Conservation (phyloP, 257 asterid species). For the Nicotiana attenuata region DNA sequence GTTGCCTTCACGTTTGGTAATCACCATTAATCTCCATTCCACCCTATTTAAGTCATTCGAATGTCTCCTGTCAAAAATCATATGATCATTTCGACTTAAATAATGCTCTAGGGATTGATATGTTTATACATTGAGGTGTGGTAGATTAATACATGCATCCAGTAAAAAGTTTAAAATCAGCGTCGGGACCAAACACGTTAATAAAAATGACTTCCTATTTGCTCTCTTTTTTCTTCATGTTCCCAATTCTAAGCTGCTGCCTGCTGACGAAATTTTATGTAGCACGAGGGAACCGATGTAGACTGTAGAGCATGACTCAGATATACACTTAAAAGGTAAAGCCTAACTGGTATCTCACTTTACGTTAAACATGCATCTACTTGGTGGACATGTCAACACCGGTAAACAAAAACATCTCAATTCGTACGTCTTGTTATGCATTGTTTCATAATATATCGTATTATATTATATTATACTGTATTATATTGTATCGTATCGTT, state of each 20-base stretch:
- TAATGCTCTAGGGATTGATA: neutral
- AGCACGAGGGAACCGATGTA: neutral
- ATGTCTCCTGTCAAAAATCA: neutral
- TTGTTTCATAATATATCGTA: no score
- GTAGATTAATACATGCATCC: no score
- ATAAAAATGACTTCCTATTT: neutral
- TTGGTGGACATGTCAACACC: neutral
- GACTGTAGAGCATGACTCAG: neutral
- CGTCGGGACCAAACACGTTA: no score
- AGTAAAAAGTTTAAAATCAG: no score
- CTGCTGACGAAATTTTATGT: neutral
- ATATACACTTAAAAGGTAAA: neutral
- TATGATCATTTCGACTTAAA: neutral
- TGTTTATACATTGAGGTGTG: no score
- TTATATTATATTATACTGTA: no score
- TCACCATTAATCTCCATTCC: neutral
- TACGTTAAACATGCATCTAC: neutral
- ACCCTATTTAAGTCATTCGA: neutral
- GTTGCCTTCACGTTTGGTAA: slow-evolving; percentile 6
- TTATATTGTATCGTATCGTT: no score
- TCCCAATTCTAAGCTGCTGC: neutral
- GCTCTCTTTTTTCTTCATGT: neutral
- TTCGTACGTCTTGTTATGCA: no score
- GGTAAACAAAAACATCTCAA: no score
- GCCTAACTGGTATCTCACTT: neutral